Evolutionary conservation across 495 filamentous ascomycete genomes (phyloP).

Genomic region (Aspergillus sparsus): DNA sequence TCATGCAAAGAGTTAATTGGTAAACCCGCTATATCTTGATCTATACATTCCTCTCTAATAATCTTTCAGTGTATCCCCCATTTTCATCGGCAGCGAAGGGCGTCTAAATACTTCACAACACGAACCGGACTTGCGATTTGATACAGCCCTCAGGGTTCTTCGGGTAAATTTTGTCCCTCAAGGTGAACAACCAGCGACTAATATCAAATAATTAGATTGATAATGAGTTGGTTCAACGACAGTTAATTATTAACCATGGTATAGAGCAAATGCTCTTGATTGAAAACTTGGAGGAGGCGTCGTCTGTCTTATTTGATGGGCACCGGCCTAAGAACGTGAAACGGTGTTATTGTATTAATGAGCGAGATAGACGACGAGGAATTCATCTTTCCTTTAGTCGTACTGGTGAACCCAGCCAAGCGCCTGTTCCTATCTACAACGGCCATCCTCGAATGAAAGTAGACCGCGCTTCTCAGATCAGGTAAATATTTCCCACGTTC

Average conservation of each 20-base stretch:
- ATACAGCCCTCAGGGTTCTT: slow-evolving; percentile 77
- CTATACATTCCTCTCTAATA: slow-evolving; percentile 18
- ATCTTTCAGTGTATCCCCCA: slow-evolving; percentile 49
- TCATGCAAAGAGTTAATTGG: slow-evolving; percentile 65
- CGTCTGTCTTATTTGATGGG: slow-evolving; percentile 67
- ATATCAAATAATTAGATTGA: slow-evolving; percentile 59
- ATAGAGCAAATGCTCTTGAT: slow-evolving; percentile 88
- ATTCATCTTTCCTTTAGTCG: slow-evolving; percentile 59
- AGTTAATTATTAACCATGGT: slow-evolving; percentile 77
- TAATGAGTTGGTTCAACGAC: slow-evolving; percentile 71
- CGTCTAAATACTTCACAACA: slow-evolving; percentile 62
- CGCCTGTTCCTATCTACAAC: slow-evolving; percentile 52
- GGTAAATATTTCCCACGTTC: slow-evolving; percentile 31
- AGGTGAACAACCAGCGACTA: not conserved
- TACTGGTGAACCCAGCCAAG: slow-evolving; percentile 54
- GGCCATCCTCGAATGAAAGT: slow-evolving; percentile 75
- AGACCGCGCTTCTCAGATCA: slow-evolving; percentile 68
- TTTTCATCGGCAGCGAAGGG: slow-evolving; percentile 64
- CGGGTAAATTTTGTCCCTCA: slow-evolving; percentile 45
- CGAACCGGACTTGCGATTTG: slow-evolving; percentile 70
- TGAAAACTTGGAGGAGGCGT: slow-evolving; percentile 61
- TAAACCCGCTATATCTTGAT: slow-evolving; percentile 28
- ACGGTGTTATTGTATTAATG: slow-evolving; percentile 63
- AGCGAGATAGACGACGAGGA: slow-evolving; percentile 61
- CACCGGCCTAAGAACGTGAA: slow-evolving; percentile 66